These are phyloP conservation scores for Lasiosphaeris hirsuta DNA, from an alignment of 495 filamentous ascomycete species.

Conservation along the genomic window DNA sequence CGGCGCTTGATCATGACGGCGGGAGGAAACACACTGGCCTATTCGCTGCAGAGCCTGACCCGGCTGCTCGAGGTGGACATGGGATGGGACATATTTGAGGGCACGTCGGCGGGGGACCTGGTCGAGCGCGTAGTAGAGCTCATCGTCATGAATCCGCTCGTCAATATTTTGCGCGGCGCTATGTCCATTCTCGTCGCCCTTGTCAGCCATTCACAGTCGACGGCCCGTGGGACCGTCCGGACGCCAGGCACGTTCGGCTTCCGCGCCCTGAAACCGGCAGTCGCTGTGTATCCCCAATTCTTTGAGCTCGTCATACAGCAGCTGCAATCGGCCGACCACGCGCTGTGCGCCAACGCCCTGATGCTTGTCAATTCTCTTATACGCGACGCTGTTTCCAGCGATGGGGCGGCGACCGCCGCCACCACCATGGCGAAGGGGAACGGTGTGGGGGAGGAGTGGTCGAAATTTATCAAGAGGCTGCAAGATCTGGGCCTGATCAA, in stretches of 20 bases:
- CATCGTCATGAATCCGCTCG: slow-evolving; percentile 91
- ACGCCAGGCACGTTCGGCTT: slow-evolving; percentile 68
- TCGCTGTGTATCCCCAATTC: slow-evolving; percentile 87
- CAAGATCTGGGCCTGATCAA: slow-evolving; percentile 94
- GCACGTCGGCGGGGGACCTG: slow-evolving; percentile 45
- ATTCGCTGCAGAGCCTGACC: slow-evolving; percentile 83
- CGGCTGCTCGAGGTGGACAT: slow-evolving; percentile 91
- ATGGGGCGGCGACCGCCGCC: slow-evolving; percentile 43
- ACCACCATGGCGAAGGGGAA: slow-evolving; percentile 29
- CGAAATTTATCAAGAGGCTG: slow-evolving; percentile 86
- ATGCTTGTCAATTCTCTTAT: slow-evolving; percentile 94
- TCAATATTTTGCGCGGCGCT: slow-evolving; percentile 93
- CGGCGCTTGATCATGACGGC: slow-evolving; percentile 77
- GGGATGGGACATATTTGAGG: slow-evolving; percentile 82
- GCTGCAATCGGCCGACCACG: slow-evolving; percentile 90
- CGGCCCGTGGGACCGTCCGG: slow-evolving; percentile 35
- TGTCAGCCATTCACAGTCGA: slow-evolving; percentile 74
- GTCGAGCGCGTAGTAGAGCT: slow-evolving; percentile 81
- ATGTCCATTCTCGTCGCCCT: slow-evolving; percentile 95
- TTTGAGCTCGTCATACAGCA: slow-evolving; percentile 88
- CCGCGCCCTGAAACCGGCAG: slow-evolving; percentile 85
- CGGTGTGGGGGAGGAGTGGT: slow-evolving; percentile 72
- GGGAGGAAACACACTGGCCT: slow-evolving; percentile 90
- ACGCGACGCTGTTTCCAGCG: slow-evolving; percentile 85
- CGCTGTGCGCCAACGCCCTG: slow-evolving; percentile 90